Evolutionary conservation across 345 rosid species (phyloP).

Genomic region (Melaleuca alternifolia): DNA sequence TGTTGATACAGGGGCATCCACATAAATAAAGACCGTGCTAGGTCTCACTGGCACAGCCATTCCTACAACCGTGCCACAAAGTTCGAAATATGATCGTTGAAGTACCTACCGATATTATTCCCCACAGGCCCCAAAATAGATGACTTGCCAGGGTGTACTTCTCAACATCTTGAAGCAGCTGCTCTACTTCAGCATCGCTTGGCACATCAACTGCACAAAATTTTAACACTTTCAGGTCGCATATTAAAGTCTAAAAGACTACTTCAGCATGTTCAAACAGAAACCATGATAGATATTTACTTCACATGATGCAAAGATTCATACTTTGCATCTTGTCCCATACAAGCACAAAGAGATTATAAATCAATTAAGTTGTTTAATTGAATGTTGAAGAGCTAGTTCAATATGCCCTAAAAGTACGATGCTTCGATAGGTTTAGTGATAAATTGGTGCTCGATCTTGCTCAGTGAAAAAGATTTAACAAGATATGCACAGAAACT

Average conservation of each 20-base stretch:
- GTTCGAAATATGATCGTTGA: neutral
- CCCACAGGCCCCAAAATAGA: conserved; percentile 66
- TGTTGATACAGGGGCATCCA: neutral
- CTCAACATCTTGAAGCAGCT: conserved; percentile 34
- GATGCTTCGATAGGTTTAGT: neutral
- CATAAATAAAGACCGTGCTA: neutral
- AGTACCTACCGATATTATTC: conserved; percentile 43
- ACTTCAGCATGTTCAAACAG: neutral
- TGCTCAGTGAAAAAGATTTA: neutral
- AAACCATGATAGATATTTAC: neutral
- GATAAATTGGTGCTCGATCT: neutral
- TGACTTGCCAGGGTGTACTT: conserved; percentile 52
- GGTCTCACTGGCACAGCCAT: neutral
- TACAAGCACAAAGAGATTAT: neutral
- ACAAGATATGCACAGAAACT: neutral
- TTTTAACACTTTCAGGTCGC: conserved; percentile 1
- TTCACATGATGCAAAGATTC: neutral
- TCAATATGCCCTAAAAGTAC: neutral
- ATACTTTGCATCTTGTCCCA: neutral
- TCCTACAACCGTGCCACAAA: neutral
- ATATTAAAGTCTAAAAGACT: neutral
- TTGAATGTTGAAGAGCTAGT: neutral
- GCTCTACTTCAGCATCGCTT: conserved; percentile 20
- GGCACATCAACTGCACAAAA: conserved; percentile 22
- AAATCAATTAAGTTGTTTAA: neutral